Conservation (phyloP, 495 filamentous ascomycete species). For the Tuber melanosporum region DNA sequence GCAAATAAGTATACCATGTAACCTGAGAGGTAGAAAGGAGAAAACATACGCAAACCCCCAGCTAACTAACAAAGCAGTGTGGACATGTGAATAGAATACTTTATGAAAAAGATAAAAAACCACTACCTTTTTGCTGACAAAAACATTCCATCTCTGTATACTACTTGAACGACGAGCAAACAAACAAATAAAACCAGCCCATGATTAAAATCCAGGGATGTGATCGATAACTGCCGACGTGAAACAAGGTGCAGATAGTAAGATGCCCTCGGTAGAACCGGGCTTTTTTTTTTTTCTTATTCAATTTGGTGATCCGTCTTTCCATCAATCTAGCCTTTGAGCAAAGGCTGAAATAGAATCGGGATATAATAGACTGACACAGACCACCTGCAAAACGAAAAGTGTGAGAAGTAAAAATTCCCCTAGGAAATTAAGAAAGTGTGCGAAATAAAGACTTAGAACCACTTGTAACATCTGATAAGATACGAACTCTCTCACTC, state of each 20-base stretch:
- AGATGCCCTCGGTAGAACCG: not conserved
- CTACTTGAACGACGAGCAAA: not conserved
- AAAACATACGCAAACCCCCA: not conserved
- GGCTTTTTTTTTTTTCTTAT: not conserved
- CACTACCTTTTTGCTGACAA: not conserved
- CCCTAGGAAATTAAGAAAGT: not conserved
- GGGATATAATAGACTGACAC: not conserved
- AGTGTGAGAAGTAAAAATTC: not conserved
- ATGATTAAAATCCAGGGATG: not conserved
- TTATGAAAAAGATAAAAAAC: not conserved
- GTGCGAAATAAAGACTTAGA: not conserved
- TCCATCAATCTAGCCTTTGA: not conserved
- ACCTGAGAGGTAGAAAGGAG: not conserved
- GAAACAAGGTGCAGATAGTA: not conserved
- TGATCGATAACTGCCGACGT: not conserved
- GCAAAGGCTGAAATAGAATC: not conserved
- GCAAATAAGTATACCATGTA: not conserved
- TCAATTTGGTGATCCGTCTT: not conserved
- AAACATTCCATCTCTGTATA: not conserved
- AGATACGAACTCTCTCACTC: not conserved
- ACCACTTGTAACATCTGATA: not conserved
- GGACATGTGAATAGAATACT: not conserved
- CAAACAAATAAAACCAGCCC: not conserved
- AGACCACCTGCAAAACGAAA: not conserved
- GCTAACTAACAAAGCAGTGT: not conserved